phyloP scores from a whole-genome alignment of 2,329 filamentous ascomycete species.

The Lecanoromycetidae sp. region DNA sequence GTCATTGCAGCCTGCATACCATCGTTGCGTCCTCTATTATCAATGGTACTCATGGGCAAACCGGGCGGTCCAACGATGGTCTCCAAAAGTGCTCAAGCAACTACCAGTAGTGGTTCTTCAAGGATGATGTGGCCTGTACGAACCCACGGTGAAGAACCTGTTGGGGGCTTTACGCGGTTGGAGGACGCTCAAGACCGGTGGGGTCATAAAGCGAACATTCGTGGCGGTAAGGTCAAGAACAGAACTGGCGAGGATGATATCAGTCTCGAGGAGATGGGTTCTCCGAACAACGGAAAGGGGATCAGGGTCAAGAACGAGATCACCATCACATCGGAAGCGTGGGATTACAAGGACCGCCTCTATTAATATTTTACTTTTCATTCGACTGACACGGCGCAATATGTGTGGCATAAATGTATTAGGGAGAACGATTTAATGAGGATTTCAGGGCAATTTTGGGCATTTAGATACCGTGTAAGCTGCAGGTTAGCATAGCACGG shows the following conservation, averaged over 20 bases:
- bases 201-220: constrained; percentile 9
- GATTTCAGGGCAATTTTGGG: neutral
- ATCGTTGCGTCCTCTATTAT: constrained; percentile 5
- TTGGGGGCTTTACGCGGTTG: constrained; percentile 4
- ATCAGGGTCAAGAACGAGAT: constrained; percentile 10
- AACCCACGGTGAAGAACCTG: neutral
- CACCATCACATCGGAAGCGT: constrained; percentile 3
- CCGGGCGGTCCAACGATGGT: constrained; percentile 1
- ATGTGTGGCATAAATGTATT: too few species aligned
- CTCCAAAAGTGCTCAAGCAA: constrained; percentile 3
- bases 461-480: neutral
- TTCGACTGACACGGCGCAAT: too few species aligned
- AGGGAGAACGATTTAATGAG: too few species aligned
- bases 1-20: constrained; percentile 13
- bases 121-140: constrained; percentile 2
- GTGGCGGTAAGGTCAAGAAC: neutral
- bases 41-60: constrained; percentile 1
- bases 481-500: neutral
- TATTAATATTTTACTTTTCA: constrained; percentile 4
- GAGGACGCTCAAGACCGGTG: constrained; percentile 4
- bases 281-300: neutral
- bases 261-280: constrained; percentile 6
- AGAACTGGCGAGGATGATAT: constrained; percentile 2
- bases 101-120: constrained; percentile 3
- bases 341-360: constrained; percentile 15